Base-by-base conservation (phyloP, 805 yeast species). In the Jamesozyma lodderae region DNA sequence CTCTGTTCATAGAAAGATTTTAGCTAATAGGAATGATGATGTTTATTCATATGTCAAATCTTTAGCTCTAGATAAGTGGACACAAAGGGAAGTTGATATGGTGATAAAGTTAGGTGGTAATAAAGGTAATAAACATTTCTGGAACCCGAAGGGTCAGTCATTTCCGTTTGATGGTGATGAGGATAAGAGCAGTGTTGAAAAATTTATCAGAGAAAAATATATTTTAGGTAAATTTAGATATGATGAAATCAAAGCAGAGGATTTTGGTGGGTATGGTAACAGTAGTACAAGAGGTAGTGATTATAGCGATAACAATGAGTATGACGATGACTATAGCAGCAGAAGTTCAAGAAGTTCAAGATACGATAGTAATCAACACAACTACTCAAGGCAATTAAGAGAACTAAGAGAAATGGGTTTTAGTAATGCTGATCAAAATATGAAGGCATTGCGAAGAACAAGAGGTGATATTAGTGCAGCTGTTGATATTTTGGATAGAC, bases 101-200 rank as follows among this genome's bases (percentile, higher is more conserved):
- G n/a, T 53, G 50, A 42, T 45, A 48, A 23, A 42, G 41, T 19
- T 68, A 69, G 60, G 62, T 36, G 94, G 94, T 7, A 84, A 84
- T 58, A 75, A 68, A 49, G 68, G 65, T 45, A 78, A 81, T 35
- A 69, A 63, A 40, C 57, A 63, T 26, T 53, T 70, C 30, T 84
- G 94, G 92, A 85, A 84, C 53, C 73, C 82, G 2, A 71, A 71
- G 45, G 64, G 67, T 35, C 75, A 65, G 19, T 84, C 86, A 0
- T 81, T 81, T 51, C 92, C 92, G 7, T 77, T 59, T 42, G 88
- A 81, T 51, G 86, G 75, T 17, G 90, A 81, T 48, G 87, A 77
- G 51, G 81, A 75, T 49, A 70, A 66, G 33, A 40, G 61, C 42
- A 68, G 57, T 1, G 73, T 81, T 21, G 80, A 73, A 40, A 64